phyloP scores from a whole-genome alignment of 305 asterid species.

The Fraxinus greggii region DNA sequence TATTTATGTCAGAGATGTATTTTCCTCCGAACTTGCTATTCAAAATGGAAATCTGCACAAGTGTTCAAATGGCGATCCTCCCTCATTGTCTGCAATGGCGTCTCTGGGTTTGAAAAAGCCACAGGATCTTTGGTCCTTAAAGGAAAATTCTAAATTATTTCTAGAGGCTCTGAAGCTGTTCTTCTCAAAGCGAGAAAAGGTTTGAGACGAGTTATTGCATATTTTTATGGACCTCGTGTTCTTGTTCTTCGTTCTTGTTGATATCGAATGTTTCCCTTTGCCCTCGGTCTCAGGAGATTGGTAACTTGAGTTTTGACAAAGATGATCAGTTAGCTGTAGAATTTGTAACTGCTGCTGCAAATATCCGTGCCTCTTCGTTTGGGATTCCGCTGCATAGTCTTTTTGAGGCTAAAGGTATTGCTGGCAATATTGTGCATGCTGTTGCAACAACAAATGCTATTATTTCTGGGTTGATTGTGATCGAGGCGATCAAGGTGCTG shows the following conservation, averaged over 20 bases:
- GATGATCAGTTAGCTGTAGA: conserved; percentile 98
- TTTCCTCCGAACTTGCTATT: conserved; percentile 39
- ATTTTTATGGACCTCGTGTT: conserved; percentile 14
- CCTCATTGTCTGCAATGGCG: conserved; percentile 75
- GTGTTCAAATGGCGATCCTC: conserved; percentile 43
- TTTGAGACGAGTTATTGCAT: conserved; percentile 30
- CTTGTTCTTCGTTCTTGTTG: conserved; percentile 22
- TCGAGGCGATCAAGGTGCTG: conserved; percentile 94
- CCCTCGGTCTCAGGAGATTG: conserved; percentile 62
- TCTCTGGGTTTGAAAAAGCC: conserved; percentile 80
- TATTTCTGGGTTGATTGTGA: conserved; percentile 94
- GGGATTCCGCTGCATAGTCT: conserved; percentile 95
- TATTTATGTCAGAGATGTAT: conserved; percentile 63
- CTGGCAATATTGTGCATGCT: conserved; percentile 97
- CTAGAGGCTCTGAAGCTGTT: conserved; percentile 78
- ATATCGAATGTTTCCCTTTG: conserved; percentile 8
- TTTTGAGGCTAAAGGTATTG: conserved; percentile 96
- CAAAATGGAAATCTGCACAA: conserved; percentile 72
- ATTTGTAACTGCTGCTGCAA: conserved; percentile 96
- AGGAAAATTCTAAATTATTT: conserved; percentile 79
- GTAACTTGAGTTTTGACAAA: conserved; percentile 91
- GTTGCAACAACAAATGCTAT: conserved; percentile 99
- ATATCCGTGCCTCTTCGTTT: conserved; percentile 94
- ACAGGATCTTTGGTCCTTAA: conserved; percentile 91
- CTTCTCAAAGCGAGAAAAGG: conserved; percentile 70